A percentile compares a stretch with the other conserved stretches of the same genome.
Conservation (phyloP, 2,329 filamentous ascomycete genomes). For the Ceratocystis lukuohia region DNA sequence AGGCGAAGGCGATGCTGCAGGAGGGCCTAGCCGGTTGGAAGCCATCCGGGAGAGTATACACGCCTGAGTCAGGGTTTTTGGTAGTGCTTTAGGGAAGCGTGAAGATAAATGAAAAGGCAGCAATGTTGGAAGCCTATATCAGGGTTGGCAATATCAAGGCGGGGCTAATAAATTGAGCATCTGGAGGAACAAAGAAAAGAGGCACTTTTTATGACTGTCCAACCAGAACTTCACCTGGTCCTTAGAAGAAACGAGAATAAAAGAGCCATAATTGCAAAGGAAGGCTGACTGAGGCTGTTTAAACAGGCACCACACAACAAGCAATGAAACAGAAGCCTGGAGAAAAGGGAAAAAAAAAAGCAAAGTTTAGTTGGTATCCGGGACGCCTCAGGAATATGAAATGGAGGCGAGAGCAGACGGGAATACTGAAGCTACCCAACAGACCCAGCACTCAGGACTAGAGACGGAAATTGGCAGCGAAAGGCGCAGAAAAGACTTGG, state of each 20-base stretch:
- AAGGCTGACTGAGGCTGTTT: not conserved
- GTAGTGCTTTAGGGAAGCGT: not conserved
- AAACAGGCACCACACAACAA: not conserved
- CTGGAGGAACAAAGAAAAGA: not conserved
- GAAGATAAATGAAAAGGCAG: not conserved
- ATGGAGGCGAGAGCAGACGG: not conserved
- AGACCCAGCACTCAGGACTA: not conserved
- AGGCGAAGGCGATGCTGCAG: not conserved
- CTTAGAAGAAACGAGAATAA: too few relatives aligned
- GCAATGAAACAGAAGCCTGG: not conserved
- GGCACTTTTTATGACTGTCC: not conserved
- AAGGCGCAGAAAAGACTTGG: not conserved
- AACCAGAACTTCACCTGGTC: too few relatives aligned
- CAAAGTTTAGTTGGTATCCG: not conserved
- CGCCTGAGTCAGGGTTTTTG: not conserved
- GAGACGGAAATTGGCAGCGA: not conserved
- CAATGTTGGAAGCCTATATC: not conserved
- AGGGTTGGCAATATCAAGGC: not conserved
- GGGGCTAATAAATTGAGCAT: not conserved
- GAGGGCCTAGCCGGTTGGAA: not conserved
- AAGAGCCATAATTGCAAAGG: too few relatives aligned
- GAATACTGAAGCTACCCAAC: not conserved
- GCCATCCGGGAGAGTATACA: not conserved
- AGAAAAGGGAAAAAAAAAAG: not conserved
- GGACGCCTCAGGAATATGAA: not conserved